phyloP scores from a whole-genome alignment of 192 early-diverging fungal species.

The Globomyces pollinis-pini region DNA sequence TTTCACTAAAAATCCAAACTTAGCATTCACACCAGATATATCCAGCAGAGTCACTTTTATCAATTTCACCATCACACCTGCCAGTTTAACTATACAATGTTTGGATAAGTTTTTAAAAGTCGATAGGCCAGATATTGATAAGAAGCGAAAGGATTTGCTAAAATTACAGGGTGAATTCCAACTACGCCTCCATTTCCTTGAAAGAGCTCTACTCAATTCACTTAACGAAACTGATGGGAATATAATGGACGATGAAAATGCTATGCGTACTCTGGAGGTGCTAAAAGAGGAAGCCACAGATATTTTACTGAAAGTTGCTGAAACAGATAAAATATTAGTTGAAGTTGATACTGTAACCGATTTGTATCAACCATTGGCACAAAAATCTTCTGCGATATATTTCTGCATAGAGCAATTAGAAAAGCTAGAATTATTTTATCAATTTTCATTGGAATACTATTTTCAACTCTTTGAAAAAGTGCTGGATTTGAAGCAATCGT shows the following conservation, averaged over 20 bases:
- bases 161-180: slow-evolving; percentile 97
- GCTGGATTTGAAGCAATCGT: slow-evolving; percentile 60
- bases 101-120: slow-evolving; percentile 90
- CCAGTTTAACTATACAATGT: slow-evolving; percentile 95
- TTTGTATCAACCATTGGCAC: slow-evolving; percentile 85
- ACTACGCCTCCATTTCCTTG: slow-evolving; percentile 81
- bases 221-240: slow-evolving; percentile 93
- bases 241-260: slow-evolving; percentile 93
- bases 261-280: slow-evolving; percentile 89
- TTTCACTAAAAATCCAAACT: slow-evolving; percentile 88
- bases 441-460: slow-evolving; percentile 97
- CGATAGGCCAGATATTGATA: slow-evolving; percentile 93
- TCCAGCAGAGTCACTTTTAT: slow-evolving; percentile 97
- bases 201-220: slow-evolving; percentile 86
- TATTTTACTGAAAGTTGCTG: slow-evolving; percentile 82
- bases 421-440: slow-evolving; percentile 88
- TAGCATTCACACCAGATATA: slow-evolving; percentile 91
- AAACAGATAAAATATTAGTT: slow-evolving; percentile 89
- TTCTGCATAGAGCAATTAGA: slow-evolving; percentile 96
- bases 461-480: slow-evolving; percentile 83
- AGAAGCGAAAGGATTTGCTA: slow-evolving; percentile 82
- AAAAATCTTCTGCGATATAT: slow-evolving; percentile 85
- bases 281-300: slow-evolving; percentile 95
- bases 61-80: slow-evolving; percentile 97
- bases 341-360: slow-evolving; percentile 91